Evolutionary conservation across 345 rosid genomes (phyloP), one percentile per base, ranked within the genome.

Genomic region (Salix udensis): DNA sequence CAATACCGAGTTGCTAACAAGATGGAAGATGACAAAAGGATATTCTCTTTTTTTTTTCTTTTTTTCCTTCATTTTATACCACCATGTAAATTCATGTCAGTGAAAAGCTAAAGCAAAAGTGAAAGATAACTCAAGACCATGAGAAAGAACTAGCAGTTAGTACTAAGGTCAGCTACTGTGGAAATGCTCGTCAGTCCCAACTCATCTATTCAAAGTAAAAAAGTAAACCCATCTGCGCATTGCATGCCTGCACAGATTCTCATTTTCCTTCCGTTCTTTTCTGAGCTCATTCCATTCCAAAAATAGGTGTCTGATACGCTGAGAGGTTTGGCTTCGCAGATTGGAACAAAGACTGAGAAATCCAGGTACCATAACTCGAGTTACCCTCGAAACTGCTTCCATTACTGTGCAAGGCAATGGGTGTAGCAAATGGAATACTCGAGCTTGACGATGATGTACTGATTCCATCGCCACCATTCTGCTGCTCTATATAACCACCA

Each of bases 291-390:
- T 94, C 98, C 85, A 89, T 87, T 44, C 98, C 97, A 85, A 91
- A 92, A 79, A 94, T 91, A 21, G 97, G 94, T 40, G 93, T 91
- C 91, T 91, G 96, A 82, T 89, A 89, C 81, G 88, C 85, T 23
- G 93, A 86, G 31, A 92, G 80, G 74, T 77, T 88, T 8, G 91
- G 77, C 87, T 94, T 92, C 70, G 88, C 91, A 82, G 89, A 48
- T 79, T 87, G 91, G 74, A 86, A 85, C 68, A 85, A 39, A 69
- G 88, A 77, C 79, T 86, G 83, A 75, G 88, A 70, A 82, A 79
- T 82, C 87, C 89, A 87, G 86, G 80, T 84, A 14, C 89, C 87
- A 62, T 83, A 82, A 72, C 66, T 64, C 6, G 81, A 74, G 65
- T 36, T 78, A 34, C 84, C 86, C 77, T 84, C 92, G 30, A 74